Percentiles rank a stretch among this genome's conserved stretches.
Evolutionary conservation across 495 filamentous ascomycete species (phyloP).

Genomic region (Glutinoglossum americanum): DNA sequence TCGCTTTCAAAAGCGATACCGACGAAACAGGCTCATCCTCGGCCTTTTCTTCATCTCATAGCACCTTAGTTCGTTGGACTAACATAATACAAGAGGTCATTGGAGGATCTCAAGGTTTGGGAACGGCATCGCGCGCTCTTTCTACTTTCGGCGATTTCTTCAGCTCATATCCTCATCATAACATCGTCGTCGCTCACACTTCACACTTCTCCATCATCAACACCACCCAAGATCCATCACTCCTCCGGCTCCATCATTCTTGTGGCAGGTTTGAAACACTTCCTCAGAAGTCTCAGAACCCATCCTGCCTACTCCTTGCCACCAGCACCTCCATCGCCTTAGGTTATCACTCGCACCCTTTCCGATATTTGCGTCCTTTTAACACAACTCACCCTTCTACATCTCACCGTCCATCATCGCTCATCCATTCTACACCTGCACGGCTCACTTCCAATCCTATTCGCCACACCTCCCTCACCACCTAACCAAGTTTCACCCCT

Average conservation of each 20-base stretch:
- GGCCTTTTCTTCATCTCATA: not conserved
- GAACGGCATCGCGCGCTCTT: not conserved
- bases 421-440: not conserved
- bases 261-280: not conserved
- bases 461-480: constrained; percentile 1
- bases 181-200: not conserved
- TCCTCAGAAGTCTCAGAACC: constrained; percentile 1
- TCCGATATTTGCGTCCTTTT: not conserved
- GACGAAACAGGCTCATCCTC: not conserved
- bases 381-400: not conserved
- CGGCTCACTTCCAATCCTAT: not conserved
- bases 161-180: not conserved
- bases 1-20: not conserved
- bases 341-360: not conserved
- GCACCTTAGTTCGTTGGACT: not conserved
- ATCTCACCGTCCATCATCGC: constrained; percentile 1
- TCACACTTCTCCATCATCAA: not conserved
- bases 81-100: not conserved
- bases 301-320: not conserved
- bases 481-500: not conserved
- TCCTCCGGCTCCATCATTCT: not conserved
- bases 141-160: not conserved
- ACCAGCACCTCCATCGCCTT: not conserved
- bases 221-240: not conserved
- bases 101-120: constrained; percentile 2